Evolutionary conservation across 192 early-diverging fungal genomes (phyloP).

Genomic region (Glomus cerebriforme): DNA sequence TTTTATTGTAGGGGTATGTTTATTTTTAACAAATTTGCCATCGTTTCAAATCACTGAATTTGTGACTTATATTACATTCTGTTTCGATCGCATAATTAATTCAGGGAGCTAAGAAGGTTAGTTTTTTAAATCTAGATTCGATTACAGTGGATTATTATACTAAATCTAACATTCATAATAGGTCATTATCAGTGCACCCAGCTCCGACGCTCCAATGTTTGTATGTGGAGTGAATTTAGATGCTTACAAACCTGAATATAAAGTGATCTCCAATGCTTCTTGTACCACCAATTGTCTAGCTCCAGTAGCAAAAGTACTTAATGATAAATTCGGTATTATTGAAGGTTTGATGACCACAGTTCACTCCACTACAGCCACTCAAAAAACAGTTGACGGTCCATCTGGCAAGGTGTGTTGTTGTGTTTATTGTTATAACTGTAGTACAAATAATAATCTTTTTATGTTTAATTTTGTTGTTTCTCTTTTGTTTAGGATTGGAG

Average conservation of each 20-base stretch:
- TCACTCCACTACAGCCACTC: constrained; percentile 98
- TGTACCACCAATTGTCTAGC: constrained; percentile 99
- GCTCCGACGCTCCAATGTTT: constrained; percentile 97
- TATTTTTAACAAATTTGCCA: neutral
- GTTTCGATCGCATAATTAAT: neutral
- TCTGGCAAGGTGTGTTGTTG: constrained; percentile 67
- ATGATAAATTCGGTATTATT: constrained; percentile 94
- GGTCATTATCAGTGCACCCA: constrained; percentile 98
- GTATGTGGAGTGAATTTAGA: constrained; percentile 97
- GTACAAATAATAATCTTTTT: neutral
- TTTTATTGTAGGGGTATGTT: neutral
- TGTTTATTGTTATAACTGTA: neutral
- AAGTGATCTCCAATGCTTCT: constrained; percentile 96
- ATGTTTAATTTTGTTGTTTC: neutral
- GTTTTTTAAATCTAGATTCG: neutral
- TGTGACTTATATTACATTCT: neutral
- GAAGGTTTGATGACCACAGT: constrained; percentile 99
- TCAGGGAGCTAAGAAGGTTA: constrained; percentile 10
- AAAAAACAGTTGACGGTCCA: constrained; percentile 99
- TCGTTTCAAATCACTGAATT: neutral
- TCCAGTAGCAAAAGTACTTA: constrained; percentile 93
- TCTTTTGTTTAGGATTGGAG: constrained; percentile 77
- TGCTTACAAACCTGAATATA: constrained; percentile 83
- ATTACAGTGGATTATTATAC: neutral
- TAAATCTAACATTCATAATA: constrained; percentile 42